Conservation (phyloP, 2,329 filamentous ascomycete species). For the Cryphonectria nitschkei region DNA sequence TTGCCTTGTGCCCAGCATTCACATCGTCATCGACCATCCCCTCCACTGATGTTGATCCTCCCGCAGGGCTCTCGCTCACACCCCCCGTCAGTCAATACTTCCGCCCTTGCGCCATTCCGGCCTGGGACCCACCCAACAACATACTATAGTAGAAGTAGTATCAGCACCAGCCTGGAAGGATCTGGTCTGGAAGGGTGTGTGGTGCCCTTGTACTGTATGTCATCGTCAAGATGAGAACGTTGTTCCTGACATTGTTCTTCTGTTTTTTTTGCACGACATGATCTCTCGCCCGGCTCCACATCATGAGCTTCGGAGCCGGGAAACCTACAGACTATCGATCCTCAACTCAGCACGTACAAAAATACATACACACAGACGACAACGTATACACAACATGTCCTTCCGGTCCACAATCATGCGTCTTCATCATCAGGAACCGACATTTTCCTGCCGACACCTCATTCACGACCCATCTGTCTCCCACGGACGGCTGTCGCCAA, state of each 20-base stretch:
- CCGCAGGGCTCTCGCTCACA: background rate
- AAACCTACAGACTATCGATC: background rate
- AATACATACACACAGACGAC: background rate
- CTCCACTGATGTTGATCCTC: background rate
- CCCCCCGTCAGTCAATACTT: background rate
- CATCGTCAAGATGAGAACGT: background rate
- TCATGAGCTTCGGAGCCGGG: background rate
- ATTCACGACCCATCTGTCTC: background rate
- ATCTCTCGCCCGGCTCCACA: background rate
- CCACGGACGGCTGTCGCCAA: background rate
- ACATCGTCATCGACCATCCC: background rate
- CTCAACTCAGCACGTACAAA: background rate
- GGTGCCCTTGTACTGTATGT: background rate
- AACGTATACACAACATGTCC: no score
- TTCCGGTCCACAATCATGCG: background rate
- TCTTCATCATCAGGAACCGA: background rate
- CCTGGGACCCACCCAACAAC: background rate
- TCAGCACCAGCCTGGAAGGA: constrained; percentile 2
- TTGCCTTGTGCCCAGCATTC: background rate
- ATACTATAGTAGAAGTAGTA: background rate
- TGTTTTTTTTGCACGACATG: background rate
- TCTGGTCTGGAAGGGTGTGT: background rate
- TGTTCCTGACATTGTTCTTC: background rate
- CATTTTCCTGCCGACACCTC: background rate
- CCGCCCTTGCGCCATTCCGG: background rate